phyloP scores from a whole-genome alignment of 2,329 filamentous ascomycete species.

The Orbilia quercus region DNA sequence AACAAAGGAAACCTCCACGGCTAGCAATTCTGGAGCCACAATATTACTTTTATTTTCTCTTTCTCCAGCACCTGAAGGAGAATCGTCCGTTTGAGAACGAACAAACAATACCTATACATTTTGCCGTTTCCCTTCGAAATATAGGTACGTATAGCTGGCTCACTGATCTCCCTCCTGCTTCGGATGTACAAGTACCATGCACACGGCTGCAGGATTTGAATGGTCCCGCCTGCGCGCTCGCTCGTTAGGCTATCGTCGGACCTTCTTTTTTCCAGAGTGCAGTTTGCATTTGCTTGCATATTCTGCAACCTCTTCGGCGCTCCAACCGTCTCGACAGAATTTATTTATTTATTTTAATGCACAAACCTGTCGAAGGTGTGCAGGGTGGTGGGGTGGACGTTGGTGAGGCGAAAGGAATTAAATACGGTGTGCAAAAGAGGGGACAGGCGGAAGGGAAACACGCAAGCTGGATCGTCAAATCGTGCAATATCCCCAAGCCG shows the following conservation, averaged over 20 bases:
- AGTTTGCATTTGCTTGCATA: conserved; percentile 51
- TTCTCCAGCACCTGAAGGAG: conserved; percentile 6
- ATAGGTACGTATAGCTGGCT: neutral
- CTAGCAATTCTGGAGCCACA: no score
- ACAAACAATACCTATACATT: conserved; percentile 12
- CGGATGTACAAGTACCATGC: conserved; percentile 43
- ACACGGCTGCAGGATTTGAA: conserved; percentile 41
- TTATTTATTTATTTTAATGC: conserved; percentile 46
- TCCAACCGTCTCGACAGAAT: conserved; percentile 37
- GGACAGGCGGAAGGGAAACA: conserved; percentile 42
- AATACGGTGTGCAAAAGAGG: conserved; percentile 23
- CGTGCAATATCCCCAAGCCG: conserved; percentile 35
- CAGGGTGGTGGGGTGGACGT: conserved; percentile 24
- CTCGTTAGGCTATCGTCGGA: conserved; percentile 56
- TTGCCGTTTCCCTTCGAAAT: conserved; percentile 10
- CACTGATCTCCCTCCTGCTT: conserved; percentile 39
- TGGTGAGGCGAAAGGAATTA: no score
- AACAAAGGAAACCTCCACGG: no score
- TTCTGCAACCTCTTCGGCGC: conserved; percentile 37
- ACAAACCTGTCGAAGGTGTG: conserved; percentile 21
- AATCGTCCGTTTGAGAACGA: conserved; percentile 25
- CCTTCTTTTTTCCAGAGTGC: conserved; percentile 56
- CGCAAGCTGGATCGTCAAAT: conserved; percentile 53
- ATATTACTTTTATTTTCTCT: no score
- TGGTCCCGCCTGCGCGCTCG: conserved; percentile 52